Evolutionary conservation across 73 alveolate species (phyloP), one percentile per base, ranked within the genome.

Genomic region (Paramecium tetraurelia): DNA sequence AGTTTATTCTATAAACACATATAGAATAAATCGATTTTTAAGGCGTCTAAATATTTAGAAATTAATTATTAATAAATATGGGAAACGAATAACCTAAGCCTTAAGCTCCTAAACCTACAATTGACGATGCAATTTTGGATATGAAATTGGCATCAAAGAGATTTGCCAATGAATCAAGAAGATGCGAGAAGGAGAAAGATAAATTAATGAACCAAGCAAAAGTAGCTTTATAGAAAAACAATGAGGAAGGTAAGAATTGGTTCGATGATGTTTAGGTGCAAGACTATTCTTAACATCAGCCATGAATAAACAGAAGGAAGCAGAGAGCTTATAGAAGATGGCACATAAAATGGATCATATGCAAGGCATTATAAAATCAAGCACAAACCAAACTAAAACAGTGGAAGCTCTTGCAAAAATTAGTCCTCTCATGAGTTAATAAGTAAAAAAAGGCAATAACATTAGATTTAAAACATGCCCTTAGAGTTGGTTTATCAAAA

Each of bases 101-200:
- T 72, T 72, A 72, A 33, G 86, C 86, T n/a, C 86, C 86, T 14
- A 33, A 33, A 33, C 86, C 86, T 12, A 72, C 86, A 35, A 72
- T 72, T 9, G 86, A 72, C n/a, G 86, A 72, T 72, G 86, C 59
- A 5, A 12, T 72, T 72, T 43, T 72, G 3, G 86, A 72, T 22
- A 72, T 72, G 86, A 72, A 43, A 24, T 1, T 72, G 40, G 59
- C 86, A 35, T 31, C 86, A 0, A 72, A 72, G 10, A 10, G 68
- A 72, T 72, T 72, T 72, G 86, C 86, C 12, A 72, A 29, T 20
- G 86, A 72, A 18, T 33, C 86, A 36, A 31, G 10, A 21, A 72
- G 63, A 35, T 72, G 86, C 16, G 86, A 72, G 46, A 72, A 72
- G 27, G 86, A 72, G 46, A 72, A 72, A 41, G 86, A 72, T 72